phyloP scores from a whole-genome alignment of 1,284 basidiomycete genomes.

The Ganoderma resinaceum region DNA sequence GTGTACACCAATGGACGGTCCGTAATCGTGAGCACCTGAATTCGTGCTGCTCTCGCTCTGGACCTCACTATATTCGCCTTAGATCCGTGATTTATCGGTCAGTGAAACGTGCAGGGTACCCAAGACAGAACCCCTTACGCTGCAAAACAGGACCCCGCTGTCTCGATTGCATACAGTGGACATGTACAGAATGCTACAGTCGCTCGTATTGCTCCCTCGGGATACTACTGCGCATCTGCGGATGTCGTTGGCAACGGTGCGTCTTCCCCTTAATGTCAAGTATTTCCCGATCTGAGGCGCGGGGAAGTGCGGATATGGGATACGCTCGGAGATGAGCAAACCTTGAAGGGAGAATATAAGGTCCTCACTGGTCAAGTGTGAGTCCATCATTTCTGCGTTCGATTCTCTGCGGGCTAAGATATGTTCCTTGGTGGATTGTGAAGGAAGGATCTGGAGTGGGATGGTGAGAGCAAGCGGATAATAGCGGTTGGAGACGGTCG shows the following conservation, averaged over 20 bases:
- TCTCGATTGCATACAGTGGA: constrained; percentile 72
- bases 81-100: constrained; percentile 72
- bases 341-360: constrained; percentile 86
- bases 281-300: neutral
- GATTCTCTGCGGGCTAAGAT: neutral
- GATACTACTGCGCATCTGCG: constrained; percentile 94
- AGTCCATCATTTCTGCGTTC: constrained; percentile 33
- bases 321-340: constrained; percentile 86
- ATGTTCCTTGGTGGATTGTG: constrained; percentile 11
- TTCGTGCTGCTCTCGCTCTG: neutral
- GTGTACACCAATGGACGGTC: constrained; percentile 88
- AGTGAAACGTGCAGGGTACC: constrained; percentile 12
- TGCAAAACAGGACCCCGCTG: constrained; percentile 57
- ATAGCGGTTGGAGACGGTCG: constrained; percentile 96
- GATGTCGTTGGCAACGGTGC: constrained; percentile 82
- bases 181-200: constrained; percentile 90
- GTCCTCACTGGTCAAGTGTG: constrained; percentile 86
- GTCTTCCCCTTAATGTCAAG: constrained; percentile 24
- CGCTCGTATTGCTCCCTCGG: constrained; percentile 92
- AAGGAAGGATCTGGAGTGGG: constrained; percentile 96
- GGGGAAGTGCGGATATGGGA: constrained; percentile 92
- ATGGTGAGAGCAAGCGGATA: constrained; percentile 95
- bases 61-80: neutral
- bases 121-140: neutral
- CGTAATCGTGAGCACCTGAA: constrained; percentile 73